Evolutionary conservation across 176 grass and related monocot species (phyloP).

Genomic region (Triticum urartu): DNA sequence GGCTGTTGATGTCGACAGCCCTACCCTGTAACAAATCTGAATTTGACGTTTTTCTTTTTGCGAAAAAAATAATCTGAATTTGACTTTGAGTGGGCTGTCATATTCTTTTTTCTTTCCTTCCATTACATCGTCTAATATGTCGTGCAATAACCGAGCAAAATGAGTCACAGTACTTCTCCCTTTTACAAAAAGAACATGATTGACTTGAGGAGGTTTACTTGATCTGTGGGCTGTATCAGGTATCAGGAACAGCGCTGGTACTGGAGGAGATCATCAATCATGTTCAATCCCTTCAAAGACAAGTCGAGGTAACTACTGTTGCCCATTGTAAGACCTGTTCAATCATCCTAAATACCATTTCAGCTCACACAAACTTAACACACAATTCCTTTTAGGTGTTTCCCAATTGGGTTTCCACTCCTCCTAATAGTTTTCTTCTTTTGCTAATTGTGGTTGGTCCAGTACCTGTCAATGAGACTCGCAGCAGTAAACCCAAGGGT

Average conservation of each 20-base stretch:
- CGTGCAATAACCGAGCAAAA: not conserved
- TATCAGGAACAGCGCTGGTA: constrained; percentile 87
- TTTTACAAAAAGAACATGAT: not conserved
- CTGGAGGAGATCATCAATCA: constrained; percentile 98
- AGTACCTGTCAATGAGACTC: constrained; percentile 90
- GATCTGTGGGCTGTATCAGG: constrained; percentile 37
- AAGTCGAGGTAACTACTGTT: constrained; percentile 71
- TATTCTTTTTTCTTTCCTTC: not conserved
- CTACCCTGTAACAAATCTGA: not conserved
- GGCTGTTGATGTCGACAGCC: too few relatives aligned
- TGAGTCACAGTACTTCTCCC: not conserved
- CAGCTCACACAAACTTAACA: not conserved
- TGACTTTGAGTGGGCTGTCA: not conserved
- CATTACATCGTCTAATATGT: not conserved
- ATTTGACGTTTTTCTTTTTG: too few relatives aligned
- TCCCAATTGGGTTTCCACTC: not conserved
- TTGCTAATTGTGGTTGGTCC: constrained; percentile 24
- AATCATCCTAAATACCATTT: not conserved
- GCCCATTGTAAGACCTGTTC: not conserved
- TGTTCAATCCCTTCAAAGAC: constrained; percentile 91
- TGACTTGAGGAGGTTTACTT: not conserved
- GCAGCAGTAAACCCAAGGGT: constrained; percentile 81
- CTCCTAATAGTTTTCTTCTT: not conserved
- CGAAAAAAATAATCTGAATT: too few relatives aligned
- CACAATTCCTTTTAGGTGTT: not conserved